These are phyloP conservation scores for Taphrina wiesneri DNA, from an alignment of 1,139 yeast genomes.

Conservation along the genomic window DNA sequence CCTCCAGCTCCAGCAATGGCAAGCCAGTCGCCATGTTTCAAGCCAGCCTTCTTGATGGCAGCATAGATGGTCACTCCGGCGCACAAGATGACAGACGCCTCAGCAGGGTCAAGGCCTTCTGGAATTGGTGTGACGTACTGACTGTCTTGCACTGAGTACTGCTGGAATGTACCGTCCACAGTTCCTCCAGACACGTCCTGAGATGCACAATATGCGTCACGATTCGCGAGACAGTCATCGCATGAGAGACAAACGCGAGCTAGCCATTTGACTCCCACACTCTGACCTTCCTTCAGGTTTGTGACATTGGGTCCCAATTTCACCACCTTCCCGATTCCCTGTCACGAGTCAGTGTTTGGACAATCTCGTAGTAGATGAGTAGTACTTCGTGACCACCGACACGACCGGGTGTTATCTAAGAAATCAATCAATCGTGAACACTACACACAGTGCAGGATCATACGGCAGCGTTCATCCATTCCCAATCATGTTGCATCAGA, in stretches of 20 bases:
- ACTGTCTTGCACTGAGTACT: slow-evolving; percentile 82
- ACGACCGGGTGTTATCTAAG: slow-evolving; percentile 16
- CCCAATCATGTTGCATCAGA: slow-evolving; percentile 77
- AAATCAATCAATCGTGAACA: neutral
- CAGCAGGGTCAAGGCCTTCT: slow-evolving; percentile 67
- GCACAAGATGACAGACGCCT: slow-evolving; percentile 52
- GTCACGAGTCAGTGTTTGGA: neutral
- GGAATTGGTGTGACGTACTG: slow-evolving; percentile 81
- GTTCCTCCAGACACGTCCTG: slow-evolving; percentile 56
- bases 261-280: slow-evolving; percentile 32
- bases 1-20: slow-evolving; percentile 83
- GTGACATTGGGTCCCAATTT: slow-evolving; percentile 21
- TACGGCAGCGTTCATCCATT: slow-evolving; percentile 44
- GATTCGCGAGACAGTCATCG: slow-evolving; percentile 16
- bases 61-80: slow-evolving; percentile 86
- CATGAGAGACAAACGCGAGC: slow-evolving; percentile 25
- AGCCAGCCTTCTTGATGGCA: slow-evolving; percentile 70
- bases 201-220: slow-evolving; percentile 23
- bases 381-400: slow-evolving; percentile 33
- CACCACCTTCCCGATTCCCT: slow-evolving; percentile 25
- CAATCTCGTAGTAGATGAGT: neutral
- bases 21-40: slow-evolving; percentile 75
- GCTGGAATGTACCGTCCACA: slow-evolving; percentile 81
- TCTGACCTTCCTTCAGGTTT: slow-evolving; percentile 26
- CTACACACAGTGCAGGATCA: slow-evolving; percentile 44